Base-by-base conservation (phyloP, 441 rosid genomes). In the Hura crepitans region DNA sequence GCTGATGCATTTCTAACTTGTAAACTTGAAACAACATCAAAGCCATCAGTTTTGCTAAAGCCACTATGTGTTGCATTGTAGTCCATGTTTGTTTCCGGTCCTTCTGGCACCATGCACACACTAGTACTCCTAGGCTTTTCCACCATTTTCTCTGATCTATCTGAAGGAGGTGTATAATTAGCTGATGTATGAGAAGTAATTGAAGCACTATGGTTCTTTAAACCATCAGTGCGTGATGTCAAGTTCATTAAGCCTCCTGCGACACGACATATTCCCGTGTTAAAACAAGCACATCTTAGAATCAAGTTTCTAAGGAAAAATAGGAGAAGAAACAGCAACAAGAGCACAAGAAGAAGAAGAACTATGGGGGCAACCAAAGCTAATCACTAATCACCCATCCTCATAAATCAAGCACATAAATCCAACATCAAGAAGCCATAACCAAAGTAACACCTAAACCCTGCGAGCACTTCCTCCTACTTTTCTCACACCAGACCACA, bases 11-110 rank as follows among this genome's bases (percentile, higher is more conserved):
- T 67, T 69, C 70, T 71, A 35, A 67, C 63, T 55, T 57, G 73
- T 25, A 60, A 68, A 66, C 73, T 74, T 23, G 82, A 74, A 66
- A 62, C 79, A 63, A 77, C 67, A 62, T 79, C 80, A 20, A 74
- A 76, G 73, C 70, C 76, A 63, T 60, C 65, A 39, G 65, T 56
- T 75, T 78, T 78, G 39, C 31, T 65, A 65, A 47, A 55, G n/a
- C 54, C 77, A 54, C 60, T 43, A 60, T 62, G 59, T 49, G 39
- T 63, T 42, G 23, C 54, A 69, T 73, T 70, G 6, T 53, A 62
- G 51, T 58, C 28, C 64, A 56, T 49, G 20, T 63, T 59, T 10
- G 18, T 62, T 51, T 74, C 72, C 47, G 50, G 35, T 54, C 65
- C 23, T 17, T 50, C 69, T 5, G 62, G 39, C 43, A 66, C 65